Evolutionary conservation across 768 basidiomycete genomes (phyloP), one percentile per base, ranked within the genome.

Genomic region (Boletus fagicola): DNA sequence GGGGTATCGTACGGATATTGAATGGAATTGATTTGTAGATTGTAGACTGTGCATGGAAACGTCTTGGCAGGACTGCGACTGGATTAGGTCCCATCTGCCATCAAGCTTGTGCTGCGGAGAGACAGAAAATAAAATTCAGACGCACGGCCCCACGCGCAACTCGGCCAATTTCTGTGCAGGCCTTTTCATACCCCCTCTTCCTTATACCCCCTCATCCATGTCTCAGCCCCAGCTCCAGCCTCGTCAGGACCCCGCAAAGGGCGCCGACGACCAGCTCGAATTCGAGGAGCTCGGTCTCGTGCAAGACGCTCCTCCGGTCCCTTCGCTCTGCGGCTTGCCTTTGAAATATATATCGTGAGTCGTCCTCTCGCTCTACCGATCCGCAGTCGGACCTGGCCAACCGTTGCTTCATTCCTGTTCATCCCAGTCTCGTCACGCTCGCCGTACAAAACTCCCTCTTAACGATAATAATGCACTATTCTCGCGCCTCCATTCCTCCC

Each of bases 381-480:
- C 45, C 33, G 18, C 59, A 53, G 51, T 60, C 53, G 22, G 31
- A 12, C 56, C 16, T 31, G 6, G 22, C 49, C 47, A 52, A 62
- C 51, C 30, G 4, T 26, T 20, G 15, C 3, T 33, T 40, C 43
- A n/a, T 22, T 0, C 33, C 43, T 20, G 5, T 45, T 5, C 1
- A 40, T n/a, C 4, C 49, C 67, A 92, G 90, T 51, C 80, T 92
- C 55, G 79, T 90, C 57, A 89, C 87, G n/a, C 81, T 94, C 70
- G 92, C 92, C 49, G 82, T 94, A 50, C 95, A 98, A 77, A 98
- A 98, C 75, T 93, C 93, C 22, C 76, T 85, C 54, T 71, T 98
- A 54, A 90, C 93, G 35, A 84, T 98, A 72, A 88, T 98, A 71
- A 95, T 98, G 91, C 94, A 97, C 77, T 92, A 96, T 74, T 97